Base-by-base conservation (phyloP, 2,329 filamentous ascomycete species). In the Lecanoromycetidae sp. region DNA sequence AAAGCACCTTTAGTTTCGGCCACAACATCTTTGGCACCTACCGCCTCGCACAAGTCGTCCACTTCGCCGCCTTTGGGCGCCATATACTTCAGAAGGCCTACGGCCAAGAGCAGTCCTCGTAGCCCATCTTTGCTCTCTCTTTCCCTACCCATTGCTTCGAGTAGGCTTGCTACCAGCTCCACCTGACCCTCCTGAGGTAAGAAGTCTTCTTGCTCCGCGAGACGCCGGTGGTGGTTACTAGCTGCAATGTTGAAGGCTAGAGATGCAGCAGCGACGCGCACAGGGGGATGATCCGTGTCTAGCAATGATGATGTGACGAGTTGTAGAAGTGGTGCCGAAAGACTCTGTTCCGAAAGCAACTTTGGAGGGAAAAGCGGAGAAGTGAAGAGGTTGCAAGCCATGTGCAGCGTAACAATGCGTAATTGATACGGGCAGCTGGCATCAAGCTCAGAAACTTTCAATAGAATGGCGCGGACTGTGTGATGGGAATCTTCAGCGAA, bases 381-480 rank as follows among this genome's bases (percentile, higher is more conserved):
- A 0, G 77, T 80, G 66, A 94, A 94, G 34, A 94, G 70, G 58
- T 94, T 95, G 66, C 87, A 93, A 1, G 78, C 74, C 58, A 90
- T 74, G 56, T 95, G 88, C 19, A 94, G 66, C 0, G 86, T 82
- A 13, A 94, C 85, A 2, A 95, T 77, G 12, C 87, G 81, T 1
- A 93, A 72, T 4, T 84, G 80, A 60, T 95, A 95, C 0, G 87
- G 86, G 33, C 80, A 84, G 1, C 67, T 61, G 53, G 75, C 79
- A 36, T 86, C 64, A n/a, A 69, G 63, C 1, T 58, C 54, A 26
- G 64, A 58, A 12, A 48, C 43, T 35, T 48, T 49, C 6, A 50
- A 48, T 7, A 55, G 42, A 8, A 61, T 56, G n/a, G 70, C 75
- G 3, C 74, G 63, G 12, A 90, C 67, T 0, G 83, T 86, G 48